Evolutionary conservation across 768 basidiomycete genomes (phyloP).

Genomic region (Boletus rubescentipes): DNA sequence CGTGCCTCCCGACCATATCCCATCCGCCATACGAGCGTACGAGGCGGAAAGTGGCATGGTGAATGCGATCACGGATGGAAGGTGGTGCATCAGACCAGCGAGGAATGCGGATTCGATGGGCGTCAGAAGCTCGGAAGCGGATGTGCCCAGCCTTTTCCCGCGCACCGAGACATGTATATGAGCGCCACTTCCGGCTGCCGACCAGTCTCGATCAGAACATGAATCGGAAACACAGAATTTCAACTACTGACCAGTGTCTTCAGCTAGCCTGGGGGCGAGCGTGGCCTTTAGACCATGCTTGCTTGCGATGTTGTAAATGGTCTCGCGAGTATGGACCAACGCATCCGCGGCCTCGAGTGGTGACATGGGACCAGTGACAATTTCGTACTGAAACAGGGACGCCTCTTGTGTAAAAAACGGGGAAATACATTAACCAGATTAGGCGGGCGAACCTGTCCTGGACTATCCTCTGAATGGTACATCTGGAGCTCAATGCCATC

Average conservation of each 20-base stretch:
- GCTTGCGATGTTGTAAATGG: slow-evolving; percentile 59
- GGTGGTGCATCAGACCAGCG: slow-evolving; percentile 54
- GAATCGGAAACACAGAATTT: not conserved
- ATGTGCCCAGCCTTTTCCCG: slow-evolving; percentile 4
- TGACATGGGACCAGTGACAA: slow-evolving; percentile 62
- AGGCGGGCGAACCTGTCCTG: slow-evolving; percentile 52
- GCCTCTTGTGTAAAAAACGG: not conserved
- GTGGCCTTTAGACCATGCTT: slow-evolving; percentile 68
- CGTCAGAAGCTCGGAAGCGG: slow-evolving; percentile 34
- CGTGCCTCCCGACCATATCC: slow-evolving; percentile 71
- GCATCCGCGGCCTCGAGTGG: slow-evolving; percentile 69
- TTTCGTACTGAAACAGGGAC: slow-evolving; percentile 47
- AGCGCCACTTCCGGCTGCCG: slow-evolving; percentile 49
- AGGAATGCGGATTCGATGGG: slow-evolving; percentile 59
- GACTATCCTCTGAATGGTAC: slow-evolving; percentile 59
- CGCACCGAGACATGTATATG: slow-evolving; percentile 71
- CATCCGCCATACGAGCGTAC: slow-evolving; percentile 63
- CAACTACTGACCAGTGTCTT: slow-evolving; percentile 33
- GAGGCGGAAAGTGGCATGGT: slow-evolving; percentile 60
- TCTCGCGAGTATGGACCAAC: slow-evolving; percentile 63
- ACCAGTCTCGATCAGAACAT: not conserved
- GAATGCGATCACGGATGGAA: slow-evolving; percentile 56
- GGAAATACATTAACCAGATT: not conserved
- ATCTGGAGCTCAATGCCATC: slow-evolving; percentile 61
- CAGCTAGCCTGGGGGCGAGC: slow-evolving; percentile 55